A percentile compares a stretch with the other conserved stretches of the same genome.
Conservation (phyloP, 2,329 filamentous ascomycete genomes). For the Monosporascus sp. region DNA sequence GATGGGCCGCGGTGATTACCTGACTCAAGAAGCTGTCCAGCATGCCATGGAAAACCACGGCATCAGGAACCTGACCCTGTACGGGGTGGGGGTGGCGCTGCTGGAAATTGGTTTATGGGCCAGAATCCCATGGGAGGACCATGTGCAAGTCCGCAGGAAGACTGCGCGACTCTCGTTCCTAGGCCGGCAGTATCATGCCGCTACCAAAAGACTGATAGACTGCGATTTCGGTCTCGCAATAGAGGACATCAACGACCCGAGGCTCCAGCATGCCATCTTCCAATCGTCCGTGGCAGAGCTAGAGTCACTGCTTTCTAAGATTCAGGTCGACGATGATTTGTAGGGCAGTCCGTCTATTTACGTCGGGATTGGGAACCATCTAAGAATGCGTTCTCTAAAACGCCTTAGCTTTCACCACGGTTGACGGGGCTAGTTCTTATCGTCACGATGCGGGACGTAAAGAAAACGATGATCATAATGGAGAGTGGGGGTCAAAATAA, state of each 20-base stretch:
- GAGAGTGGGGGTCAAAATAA: no score
- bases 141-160: slow-evolving; percentile 1
- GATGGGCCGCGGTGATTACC: not conserved
- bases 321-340: no score
- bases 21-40: slow-evolving; percentile 7
- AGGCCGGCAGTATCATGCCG: slow-evolving; percentile 2
- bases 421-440: no score
- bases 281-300: slow-evolving; percentile 2
- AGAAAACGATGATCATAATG: no score
- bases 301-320: not conserved
- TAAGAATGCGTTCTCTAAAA: no score
- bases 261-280: slow-evolving; percentile 6
- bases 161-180: not conserved
- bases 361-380: no score
- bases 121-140: slow-evolving; percentile 1
- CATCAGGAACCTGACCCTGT: slow-evolving; percentile 9
- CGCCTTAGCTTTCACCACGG: no score
- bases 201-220: slow-evolving; percentile 5
- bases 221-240: slow-evolving; percentile 9
- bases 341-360: no score
- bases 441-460: no score
- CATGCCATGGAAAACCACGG: slow-evolving; percentile 7
- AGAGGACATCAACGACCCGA: slow-evolving; percentile 1
- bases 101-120: slow-evolving; percentile 10
- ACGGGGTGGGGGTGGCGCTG: slow-evolving; percentile 6